A percentile compares a stretch with the other conserved stretches of the same genome.
phyloP scores from a whole-genome alignment of 495 filamentous ascomycete species.

The Jackrogersella minutella region DNA sequence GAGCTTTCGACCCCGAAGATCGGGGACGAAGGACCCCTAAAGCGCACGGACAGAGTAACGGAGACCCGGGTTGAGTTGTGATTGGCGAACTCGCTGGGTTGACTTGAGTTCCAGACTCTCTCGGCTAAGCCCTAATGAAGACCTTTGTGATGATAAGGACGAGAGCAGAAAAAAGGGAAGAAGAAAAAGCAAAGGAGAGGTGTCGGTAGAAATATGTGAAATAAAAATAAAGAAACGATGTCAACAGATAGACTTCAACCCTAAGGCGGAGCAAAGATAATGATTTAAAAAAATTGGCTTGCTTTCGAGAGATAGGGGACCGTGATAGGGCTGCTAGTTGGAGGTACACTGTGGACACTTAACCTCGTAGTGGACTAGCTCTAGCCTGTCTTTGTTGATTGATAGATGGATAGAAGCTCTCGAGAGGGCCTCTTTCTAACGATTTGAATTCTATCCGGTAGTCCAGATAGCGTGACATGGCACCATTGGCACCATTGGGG shows the following conservation, averaged over 20 bases:
- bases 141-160: slow-evolving; percentile 13
- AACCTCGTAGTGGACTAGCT: slow-evolving; percentile 23
- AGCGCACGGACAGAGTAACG: slow-evolving; percentile 39
- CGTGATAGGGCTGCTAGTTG: slow-evolving; percentile 38
- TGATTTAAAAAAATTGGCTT: slow-evolving; percentile 16
- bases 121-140: slow-evolving; percentile 21
- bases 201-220: slow-evolving; percentile 10
- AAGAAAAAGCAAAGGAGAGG: not conserved
- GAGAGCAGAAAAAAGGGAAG: slow-evolving; percentile 13
- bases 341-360: slow-evolving; percentile 34
- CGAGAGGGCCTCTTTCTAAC: slow-evolving; percentile 16
- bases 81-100: slow-evolving; percentile 32
- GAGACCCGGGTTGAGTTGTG: slow-evolving; percentile 35
- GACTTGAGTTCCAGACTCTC: slow-evolving; percentile 18
- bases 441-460: slow-evolving; percentile 12
- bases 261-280: slow-evolving; percentile 28
- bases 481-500: slow-evolving; percentile 22
- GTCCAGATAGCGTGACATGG: slow-evolving; percentile 42
- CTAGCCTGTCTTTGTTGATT: slow-evolving; percentile 11
- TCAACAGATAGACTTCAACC: slow-evolving; percentile 20
- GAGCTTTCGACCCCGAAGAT: slow-evolving; percentile 41
- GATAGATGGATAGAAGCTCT: slow-evolving; percentile 16
- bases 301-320: slow-evolving; percentile 25
- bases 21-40: slow-evolving; percentile 41
- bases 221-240: slow-evolving; percentile 18